Evolutionary conservation across 345 rosid genomes (phyloP), one percentile per base, ranked within the genome.

Genomic region (Microthlaspi erraticum): DNA sequence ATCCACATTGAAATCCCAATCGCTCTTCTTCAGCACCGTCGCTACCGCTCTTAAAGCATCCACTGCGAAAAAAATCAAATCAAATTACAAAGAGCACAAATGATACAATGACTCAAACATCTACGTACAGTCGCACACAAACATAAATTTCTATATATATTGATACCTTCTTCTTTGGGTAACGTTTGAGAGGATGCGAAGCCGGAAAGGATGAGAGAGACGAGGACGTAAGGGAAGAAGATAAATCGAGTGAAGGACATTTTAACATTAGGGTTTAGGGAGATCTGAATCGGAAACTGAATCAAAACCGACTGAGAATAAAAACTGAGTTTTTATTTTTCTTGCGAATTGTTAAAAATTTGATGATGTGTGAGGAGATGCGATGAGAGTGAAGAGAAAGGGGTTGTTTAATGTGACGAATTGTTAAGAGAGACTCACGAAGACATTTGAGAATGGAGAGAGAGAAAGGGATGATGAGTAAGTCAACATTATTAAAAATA

Each of bases 1-100:
- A 78, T 90, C 87, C 7, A 79, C 79, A 7, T 11, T 39, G 46
- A 84, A 89, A 10, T 84, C 49, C 92, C 92, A 89, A 10, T 68
- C 39, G 6, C 0, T 76, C 66, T 85, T 87, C 60, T 84, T 81
- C 43, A 89, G 16, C 13, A 43, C 82, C 63, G 49, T 78, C 20
- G 67, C 85, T 78, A 87, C 70, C 10, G 68, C 79, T 36, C 36
- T 60, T 34, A 89, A 55, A 43, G 81, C 81, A 12, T 83, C 71
- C 65, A 87, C 90, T 87, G 79, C 71, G 17, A 56, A 17, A 7
- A 1, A 7, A 38, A 29, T n/a, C n/a, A n/a, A n/a, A n/a, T n/a
- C 12, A 43, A 18, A 51, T 20, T 5, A 6, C 31, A 46, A 4
- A 67, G 3, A 55, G 52, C 0, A 1, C 2, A 20, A 33, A 43